phyloP scores from a whole-genome alignment of 2,329 filamentous ascomycete genomes.

The Zasmidium angulare region DNA sequence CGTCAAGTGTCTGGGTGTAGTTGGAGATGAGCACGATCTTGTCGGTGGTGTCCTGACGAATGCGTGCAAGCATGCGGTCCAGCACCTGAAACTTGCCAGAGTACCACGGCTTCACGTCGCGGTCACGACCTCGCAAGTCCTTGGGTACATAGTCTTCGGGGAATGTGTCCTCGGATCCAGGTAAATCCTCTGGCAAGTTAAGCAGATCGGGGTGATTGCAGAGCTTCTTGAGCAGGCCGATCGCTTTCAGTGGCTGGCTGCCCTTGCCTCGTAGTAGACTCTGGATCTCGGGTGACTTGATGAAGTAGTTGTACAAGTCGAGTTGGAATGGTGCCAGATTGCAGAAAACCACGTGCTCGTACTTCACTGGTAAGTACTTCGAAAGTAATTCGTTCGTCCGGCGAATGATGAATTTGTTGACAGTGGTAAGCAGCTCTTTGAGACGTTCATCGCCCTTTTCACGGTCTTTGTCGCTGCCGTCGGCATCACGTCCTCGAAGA shows the following conservation, averaged over 20 bases:
- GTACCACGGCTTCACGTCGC: conserved; percentile 92
- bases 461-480: conserved; percentile 78
- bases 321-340: conserved; percentile 90
- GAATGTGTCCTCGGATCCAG: conserved; percentile 77
- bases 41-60: conserved; percentile 94
- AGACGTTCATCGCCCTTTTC: conserved; percentile 82
- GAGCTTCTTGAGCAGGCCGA: conserved; percentile 94
- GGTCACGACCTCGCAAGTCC: conserved; percentile 81
- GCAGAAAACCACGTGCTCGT: conserved; percentile 98
- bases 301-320: conserved; percentile 94
- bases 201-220: conserved; percentile 97
- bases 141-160: conserved; percentile 88
- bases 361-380: conserved; percentile 97
- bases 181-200: conserved; percentile 77
- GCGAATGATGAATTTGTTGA: conserved; percentile 98
- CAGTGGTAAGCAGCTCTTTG: conserved; percentile 73
- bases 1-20: conserved; percentile 92
- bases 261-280: conserved; percentile 71
- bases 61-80: conserved; percentile 90
- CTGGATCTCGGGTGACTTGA: conserved; percentile 92
- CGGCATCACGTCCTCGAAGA: conserved; percentile 84
- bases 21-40: conserved; percentile 99
- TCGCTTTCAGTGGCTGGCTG: conserved; percentile 81
- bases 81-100: conserved; percentile 98
- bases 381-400: conserved; percentile 97